phyloP scores from a whole-genome alignment of 345 rosid genomes.

The Eucalyptus virginea region DNA sequence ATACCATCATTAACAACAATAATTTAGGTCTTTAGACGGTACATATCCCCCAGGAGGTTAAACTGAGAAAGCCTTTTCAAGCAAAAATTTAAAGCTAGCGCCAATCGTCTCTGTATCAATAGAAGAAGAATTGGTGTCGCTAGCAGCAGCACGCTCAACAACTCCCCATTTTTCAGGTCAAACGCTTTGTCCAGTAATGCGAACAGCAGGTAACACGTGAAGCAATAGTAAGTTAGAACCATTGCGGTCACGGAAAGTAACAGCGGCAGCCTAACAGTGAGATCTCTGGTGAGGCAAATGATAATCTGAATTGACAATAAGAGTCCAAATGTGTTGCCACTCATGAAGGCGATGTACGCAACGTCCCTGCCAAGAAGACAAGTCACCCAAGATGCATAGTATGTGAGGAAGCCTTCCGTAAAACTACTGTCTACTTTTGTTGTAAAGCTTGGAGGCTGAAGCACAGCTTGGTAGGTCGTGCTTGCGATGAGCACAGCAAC shows the following conservation, averaged over 20 bases:
- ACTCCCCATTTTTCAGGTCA: neutral
- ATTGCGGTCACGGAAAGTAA: neutral
- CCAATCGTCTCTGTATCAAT: neutral
- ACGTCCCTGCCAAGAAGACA: neutral
- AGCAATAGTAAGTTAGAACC: neutral
- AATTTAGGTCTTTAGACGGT: neutral
- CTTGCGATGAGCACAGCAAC: neutral
- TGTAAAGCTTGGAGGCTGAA: neutral
- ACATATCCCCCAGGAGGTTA: neutral
- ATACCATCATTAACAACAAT: neutral
- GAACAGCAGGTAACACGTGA: neutral
- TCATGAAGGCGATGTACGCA: neutral
- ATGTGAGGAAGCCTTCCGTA: neutral
- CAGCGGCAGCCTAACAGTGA: neutral
- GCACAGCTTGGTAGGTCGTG: neutral
- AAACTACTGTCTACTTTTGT: neutral
- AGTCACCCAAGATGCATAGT: neutral
- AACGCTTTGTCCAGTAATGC: neutral
- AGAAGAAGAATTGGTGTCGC: neutral
- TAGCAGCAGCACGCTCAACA: neutral
- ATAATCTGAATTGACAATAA: neutral
- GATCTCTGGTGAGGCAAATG: no score
- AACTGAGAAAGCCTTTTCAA: neutral
- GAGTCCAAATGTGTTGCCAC: neutral
- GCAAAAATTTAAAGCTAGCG: no score